phyloP scores from a whole-genome alignment of 192 early-diverging fungal species.

The Paraglomus occultum region DNA sequence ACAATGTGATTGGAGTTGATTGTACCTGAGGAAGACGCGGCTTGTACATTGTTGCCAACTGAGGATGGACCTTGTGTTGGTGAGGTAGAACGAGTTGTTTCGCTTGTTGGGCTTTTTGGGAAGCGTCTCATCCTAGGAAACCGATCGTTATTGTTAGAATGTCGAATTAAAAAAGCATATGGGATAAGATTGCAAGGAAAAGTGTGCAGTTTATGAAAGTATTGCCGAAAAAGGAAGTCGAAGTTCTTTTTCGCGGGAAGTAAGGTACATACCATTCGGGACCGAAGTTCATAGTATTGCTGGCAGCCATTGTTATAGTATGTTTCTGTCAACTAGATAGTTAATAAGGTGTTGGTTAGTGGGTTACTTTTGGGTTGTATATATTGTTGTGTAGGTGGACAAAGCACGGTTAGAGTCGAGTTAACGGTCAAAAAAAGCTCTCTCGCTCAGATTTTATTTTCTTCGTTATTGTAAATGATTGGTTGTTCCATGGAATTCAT shows the following conservation, averaged over 20 bases:
- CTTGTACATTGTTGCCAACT: slow-evolving; percentile 1
- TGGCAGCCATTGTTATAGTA: slow-evolving; percentile 18
- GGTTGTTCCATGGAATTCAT: too few relatives aligned
- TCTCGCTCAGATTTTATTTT: too few relatives aligned
- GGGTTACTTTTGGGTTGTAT: too few relatives aligned
- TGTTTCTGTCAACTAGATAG: too few relatives aligned
- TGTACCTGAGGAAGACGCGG: not conserved
- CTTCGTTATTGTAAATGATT: too few relatives aligned
- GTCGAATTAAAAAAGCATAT: not conserved
- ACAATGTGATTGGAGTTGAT: not conserved
- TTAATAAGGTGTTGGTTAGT: too few relatives aligned
- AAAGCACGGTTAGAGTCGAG: too few relatives aligned
- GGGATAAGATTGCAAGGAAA: not conserved
- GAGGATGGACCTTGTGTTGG: slow-evolving; percentile 24
- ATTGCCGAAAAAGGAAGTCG: not conserved
- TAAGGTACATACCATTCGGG: slow-evolving; percentile 64
- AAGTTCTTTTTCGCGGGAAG: not conserved
- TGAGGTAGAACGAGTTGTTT: slow-evolving; percentile 21
- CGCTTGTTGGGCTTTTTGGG: slow-evolving; percentile 26
- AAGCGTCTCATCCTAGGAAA: slow-evolving; percentile 26
- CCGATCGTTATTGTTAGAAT: slow-evolving; percentile 2
- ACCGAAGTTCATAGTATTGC: slow-evolving; percentile 76
- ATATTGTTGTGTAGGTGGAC: too few relatives aligned
- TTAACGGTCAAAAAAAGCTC: too few relatives aligned
- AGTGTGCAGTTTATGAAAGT: not conserved